phyloP scores from a whole-genome alignment of 164 flowering plant genomes.

The Berberis vulgaris region DNA sequence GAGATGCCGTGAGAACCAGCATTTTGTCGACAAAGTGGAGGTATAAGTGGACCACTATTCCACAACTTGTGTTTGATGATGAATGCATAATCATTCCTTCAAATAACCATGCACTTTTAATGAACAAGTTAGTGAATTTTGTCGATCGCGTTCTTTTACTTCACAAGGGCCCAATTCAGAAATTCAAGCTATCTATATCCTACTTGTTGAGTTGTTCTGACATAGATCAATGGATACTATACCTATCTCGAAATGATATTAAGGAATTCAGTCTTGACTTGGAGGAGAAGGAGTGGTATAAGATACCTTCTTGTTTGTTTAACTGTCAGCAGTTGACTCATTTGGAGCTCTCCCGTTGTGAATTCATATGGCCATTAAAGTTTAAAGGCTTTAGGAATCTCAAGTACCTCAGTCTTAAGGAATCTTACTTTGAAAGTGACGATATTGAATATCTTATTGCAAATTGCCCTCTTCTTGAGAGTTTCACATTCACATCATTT shows the following conservation, averaged over 20 bases:
- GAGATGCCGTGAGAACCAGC: constrained; percentile 2
- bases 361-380: constrained; percentile 41
- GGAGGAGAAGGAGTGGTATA: constrained; percentile 1
- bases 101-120: background rate
- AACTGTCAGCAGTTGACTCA: constrained; percentile 38
- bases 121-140: background rate
- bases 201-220: background rate
- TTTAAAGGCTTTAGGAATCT: constrained; percentile 55
- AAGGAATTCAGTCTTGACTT: constrained; percentile 4
- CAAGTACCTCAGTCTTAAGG: constrained; percentile 44
- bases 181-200: background rate
- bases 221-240: constrained; percentile 8
- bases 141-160: constrained; percentile 10
- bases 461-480: constrained; percentile 62
- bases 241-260: background rate
- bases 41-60: constrained; percentile 4
- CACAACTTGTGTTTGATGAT: constrained; percentile 6
- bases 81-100: background rate
- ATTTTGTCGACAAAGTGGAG: background rate
- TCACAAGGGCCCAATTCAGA: constrained; percentile 8
- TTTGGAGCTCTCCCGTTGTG: constrained; percentile 54
- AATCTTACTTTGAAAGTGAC: constrained; percentile 28
- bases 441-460: constrained; percentile 43
- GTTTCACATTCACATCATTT: constrained; percentile 37
- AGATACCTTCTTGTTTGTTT: constrained; percentile 24